Evolutionary conservation across 202 grass and related monocot species (phyloP), one percentile per base, ranked within the genome.

Genomic region (Cymbopogon flexuosus): DNA sequence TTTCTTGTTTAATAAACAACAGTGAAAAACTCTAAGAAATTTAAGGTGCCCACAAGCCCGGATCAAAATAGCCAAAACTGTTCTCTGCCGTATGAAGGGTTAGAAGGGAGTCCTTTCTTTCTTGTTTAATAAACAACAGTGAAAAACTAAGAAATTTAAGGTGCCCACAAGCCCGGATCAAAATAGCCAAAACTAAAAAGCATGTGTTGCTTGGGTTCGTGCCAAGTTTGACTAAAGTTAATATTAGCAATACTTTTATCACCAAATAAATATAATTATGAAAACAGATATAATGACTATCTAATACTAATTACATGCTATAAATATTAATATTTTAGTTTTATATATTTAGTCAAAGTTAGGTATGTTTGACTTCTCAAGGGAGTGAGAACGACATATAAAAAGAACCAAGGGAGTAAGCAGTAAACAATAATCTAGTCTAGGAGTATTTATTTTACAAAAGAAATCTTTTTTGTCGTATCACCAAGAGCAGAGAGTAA

Each of bases 31-130:
- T n/a, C 6, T 31, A 18, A 49, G 22, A 68, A 47, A 52, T 10
- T 66, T 47, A 33, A 41, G 45, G 11, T 23, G 2, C 11, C 5
- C 2, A 5, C 43, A 39, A 43, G 31, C 41, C 21, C 5, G 0
- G 16, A 75, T 34, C 43, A 52, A 29, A 78, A 34, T 24, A n/a
- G 11, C 47, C 31, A 69, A 3, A 3, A 3, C 3, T 3, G 73
- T 99, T 96, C 62, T 92, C 96, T 99, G 88, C 77, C 87, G 74
- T 36, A 77, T 37, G 81, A 57, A 85, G 27, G 45, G 37, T 70
- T 4, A 10, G 52, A 75, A 72, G 72, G 27, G 62, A 71, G 29
- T 19, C 45, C 0, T 3, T 57, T 1, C 22, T 15, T 56, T 56
- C 21, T 5, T 56, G 21, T 58, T 58, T 58, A 3, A 52, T 52